Evolutionary conservation across 2,329 filamentous ascomycete species (phyloP).

Genomic region (Karstenula rhodostoma): DNA sequence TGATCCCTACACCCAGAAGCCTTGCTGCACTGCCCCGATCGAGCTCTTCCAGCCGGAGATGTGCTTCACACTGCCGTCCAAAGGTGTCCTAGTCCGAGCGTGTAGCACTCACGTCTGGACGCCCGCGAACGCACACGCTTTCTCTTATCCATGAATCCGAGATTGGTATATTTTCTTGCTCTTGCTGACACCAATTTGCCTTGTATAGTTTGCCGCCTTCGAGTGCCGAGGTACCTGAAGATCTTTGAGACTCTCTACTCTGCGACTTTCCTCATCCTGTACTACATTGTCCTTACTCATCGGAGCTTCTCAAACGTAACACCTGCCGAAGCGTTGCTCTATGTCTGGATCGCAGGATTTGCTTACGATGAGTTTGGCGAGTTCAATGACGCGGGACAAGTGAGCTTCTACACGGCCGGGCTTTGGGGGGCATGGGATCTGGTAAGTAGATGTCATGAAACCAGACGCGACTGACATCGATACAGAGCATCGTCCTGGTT

Average conservation of each 20-base stretch:
- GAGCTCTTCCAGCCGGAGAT: no score
- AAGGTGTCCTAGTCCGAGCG: no score
- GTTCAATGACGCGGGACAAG: constrained; percentile 80
- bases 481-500: constrained; percentile 71
- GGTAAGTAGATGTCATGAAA: constrained; percentile 15
- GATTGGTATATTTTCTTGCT: neutral
- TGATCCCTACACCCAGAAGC: neutral
- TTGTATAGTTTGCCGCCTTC: constrained; percentile 71
- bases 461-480: constrained; percentile 10
- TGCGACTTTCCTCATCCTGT: constrained; percentile 76
- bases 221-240: constrained; percentile 86
- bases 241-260: constrained; percentile 86
- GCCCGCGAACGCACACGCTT: neutral
- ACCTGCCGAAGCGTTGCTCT: constrained; percentile 74
- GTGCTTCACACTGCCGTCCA: no score
- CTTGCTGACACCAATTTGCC: neutral
- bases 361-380: constrained; percentile 80
- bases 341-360: constrained; percentile 87
- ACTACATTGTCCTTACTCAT: constrained; percentile 85
- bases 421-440: constrained; percentile 60
- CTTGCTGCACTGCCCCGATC: neutral
- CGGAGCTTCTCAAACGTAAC: constrained; percentile 73
- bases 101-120: neutral
- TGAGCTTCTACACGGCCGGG: constrained; percentile 64
- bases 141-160: neutral